Evolutionary conservation across 1,139 yeast genomes (phyloP).

Genomic region (Saccharomyces hybrid): DNA sequence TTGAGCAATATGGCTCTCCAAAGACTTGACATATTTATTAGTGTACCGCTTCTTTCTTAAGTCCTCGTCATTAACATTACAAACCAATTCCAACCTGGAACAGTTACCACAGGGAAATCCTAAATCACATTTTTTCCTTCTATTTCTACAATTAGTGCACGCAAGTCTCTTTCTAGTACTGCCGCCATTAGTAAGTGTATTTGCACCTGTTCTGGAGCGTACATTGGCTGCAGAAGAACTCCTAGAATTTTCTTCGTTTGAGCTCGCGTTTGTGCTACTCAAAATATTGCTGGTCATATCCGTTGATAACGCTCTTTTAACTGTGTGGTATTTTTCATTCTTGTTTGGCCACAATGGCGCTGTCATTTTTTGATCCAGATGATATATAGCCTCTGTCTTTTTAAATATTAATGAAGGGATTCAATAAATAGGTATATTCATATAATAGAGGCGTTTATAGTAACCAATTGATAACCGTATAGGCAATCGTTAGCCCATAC

Average conservation of each 20-base stretch:
- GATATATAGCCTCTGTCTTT: neutral
- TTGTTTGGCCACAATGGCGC: neutral
- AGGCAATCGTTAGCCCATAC: neutral
- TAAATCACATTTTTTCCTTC: constrained; percentile 44
- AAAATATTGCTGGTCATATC: neutral
- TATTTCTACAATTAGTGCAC: constrained; percentile 29
- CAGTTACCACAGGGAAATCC: constrained; percentile 47
- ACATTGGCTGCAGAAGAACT: neutral
- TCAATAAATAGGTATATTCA: neutral
- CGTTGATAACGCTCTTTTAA: neutral
- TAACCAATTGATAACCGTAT: neutral
- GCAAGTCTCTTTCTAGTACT: constrained; percentile 24
- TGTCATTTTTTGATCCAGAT: neutral
- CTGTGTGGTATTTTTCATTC: neutral
- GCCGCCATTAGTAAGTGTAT: neutral
- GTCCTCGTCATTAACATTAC: constrained; percentile 45
- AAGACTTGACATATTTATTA: constrained; percentile 39
- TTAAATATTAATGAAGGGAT: neutral
- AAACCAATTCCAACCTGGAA: constrained; percentile 38
- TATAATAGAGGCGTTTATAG: neutral
- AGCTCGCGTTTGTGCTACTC: neutral
- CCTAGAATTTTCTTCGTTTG: neutral
- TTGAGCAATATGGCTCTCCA: constrained; percentile 30
- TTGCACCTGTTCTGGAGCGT: neutral
- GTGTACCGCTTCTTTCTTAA: constrained; percentile 47